Base-by-base conservation (phyloP, 2,329 filamentous ascomycete genomes). In the Fusarium concolor region DNA sequence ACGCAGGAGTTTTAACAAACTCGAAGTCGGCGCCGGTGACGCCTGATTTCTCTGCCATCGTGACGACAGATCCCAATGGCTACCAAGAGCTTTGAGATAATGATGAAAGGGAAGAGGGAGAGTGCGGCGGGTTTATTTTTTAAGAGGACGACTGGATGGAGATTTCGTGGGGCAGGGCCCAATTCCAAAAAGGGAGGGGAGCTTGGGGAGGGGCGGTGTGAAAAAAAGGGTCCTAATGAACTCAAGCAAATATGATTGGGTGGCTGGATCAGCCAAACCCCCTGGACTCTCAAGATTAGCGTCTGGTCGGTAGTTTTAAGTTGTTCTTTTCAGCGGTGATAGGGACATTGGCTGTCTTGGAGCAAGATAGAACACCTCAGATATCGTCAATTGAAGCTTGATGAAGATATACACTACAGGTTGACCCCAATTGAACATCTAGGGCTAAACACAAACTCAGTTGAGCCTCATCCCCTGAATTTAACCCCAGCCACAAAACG, bases 1-100 rank as follows among this genome's bases (percentile, higher is more conserved):
- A 72, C 47, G 80, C 73, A 46, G 81, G 81, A 68, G 81, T 83
- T 61, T 79, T 72, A 68, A 81, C 78, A 69, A 82, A 82, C 71
- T 79, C 76, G 58, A 82, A 80, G 72, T 82, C 79, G 45, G 70
- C 69, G 68, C 76, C 74, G 39, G 67, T 76, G 65, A 77, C 70
- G 57, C 71, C 73, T 28, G 70, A 71, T 55, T 71, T 67, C 62
- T 79, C 78, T 62, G 77, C 76, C 77, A 79, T 79, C 39, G 62
- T 77, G 75, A 70, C 68, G 67, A 70, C 61, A 61, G 65, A 66
- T 61, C 66, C 52, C 70, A 74, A 76, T 76, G 71, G 71, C 67
- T 66, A 70, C 53, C 58, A 61, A 53, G 66, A 67, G 59, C 53
- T 68, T 53, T 55, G 52, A 56, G 58, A 65, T 57, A 47, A 61